A percentile compares a stretch with the other conserved stretches of the same genome.
These are phyloP conservation scores for Tulasnella sp. DNA, from an alignment of 768 basidiomycete genomes.

Conservation along the genomic window DNA sequence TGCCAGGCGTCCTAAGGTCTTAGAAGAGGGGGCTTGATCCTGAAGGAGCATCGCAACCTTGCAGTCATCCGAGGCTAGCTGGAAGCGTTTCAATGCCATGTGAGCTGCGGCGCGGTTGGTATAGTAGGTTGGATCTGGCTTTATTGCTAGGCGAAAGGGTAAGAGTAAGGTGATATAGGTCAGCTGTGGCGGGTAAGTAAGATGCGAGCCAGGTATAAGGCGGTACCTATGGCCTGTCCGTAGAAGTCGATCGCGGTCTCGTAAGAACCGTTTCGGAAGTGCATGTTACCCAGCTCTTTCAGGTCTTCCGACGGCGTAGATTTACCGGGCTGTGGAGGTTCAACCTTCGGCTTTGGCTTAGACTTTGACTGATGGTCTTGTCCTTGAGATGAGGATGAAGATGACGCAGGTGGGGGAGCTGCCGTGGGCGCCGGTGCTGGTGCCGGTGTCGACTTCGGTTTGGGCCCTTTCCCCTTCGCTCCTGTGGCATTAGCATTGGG, in stretches of 20 bases:
- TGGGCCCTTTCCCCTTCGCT: no score
- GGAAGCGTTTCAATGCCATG: conserved; percentile 72
- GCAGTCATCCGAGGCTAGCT: conserved; percentile 65
- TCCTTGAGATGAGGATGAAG: no score
- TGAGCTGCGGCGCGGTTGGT: conserved; percentile 82
- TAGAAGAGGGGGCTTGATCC: conserved; percentile 46
- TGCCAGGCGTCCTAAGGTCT: conserved; percentile 74
- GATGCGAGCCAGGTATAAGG: conserved; percentile 1
- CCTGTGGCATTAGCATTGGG: no score
- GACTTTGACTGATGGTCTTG: no score
- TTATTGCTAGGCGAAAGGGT: not conserved
- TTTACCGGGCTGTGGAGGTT: not conserved
- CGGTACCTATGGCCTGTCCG: conserved; percentile 58
- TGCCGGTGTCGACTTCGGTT: no score
- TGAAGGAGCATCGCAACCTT: conserved; percentile 63
- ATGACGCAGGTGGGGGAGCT: no score
- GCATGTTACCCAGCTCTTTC: conserved; percentile 65
- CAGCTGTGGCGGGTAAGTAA: not conserved
- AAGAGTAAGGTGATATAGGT: not conserved
- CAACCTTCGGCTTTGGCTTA: not conserved
- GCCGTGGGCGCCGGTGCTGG: no score
- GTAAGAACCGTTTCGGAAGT: conserved; percentile 59
- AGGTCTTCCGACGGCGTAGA: conserved; percentile 34
- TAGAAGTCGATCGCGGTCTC: conserved; percentile 63
- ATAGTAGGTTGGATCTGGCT: conserved; percentile 56